Percentiles rank a stretch among this genome's conserved stretches.
These are phyloP conservation scores for Hypoxylon sp. DNA, from an alignment of 2,329 filamentous ascomycete species.

Conservation along the genomic window DNA sequence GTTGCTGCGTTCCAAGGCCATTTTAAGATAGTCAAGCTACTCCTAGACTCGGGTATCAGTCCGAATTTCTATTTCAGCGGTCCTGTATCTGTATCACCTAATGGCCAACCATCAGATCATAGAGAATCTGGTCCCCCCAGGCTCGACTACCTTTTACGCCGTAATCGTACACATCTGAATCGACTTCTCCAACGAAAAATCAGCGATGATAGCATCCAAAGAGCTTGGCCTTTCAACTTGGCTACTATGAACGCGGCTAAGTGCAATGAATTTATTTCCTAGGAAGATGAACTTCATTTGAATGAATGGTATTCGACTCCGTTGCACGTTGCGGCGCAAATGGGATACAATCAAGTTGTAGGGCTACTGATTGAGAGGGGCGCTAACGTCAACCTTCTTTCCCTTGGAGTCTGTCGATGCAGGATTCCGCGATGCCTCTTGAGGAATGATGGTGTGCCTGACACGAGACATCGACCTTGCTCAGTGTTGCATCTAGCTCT, in stretches of 20 bases:
- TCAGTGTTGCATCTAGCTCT: conserved; percentile 20
- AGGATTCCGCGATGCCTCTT: background rate
- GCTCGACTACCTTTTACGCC: background rate
- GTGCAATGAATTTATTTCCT: background rate
- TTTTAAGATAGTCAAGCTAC: background rate
- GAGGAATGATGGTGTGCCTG: background rate
- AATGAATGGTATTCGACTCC: conserved; percentile 16
- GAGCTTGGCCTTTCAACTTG: too few species aligned
- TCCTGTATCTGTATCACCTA: background rate
- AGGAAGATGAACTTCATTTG: background rate
- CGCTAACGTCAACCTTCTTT: conserved; percentile 11
- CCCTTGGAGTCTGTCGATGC: conserved; percentile 11
- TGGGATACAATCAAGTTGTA: conserved; percentile 18
- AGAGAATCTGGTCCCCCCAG: too few species aligned
- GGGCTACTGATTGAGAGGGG: conserved; percentile 12
- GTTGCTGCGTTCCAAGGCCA: conserved; percentile 6
- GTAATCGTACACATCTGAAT: background rate
- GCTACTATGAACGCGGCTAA: too few species aligned
- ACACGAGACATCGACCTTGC: background rate
- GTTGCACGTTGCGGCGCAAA: conserved; percentile 22
- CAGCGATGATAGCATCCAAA: too few species aligned
- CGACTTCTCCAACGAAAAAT: background rate
- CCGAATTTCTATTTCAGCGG: conserved; percentile 23
- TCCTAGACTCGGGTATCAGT: conserved; percentile 8
- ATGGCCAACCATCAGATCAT: too few species aligned